Percentiles rank a stretch among this genome's conserved stretches.
phyloP scores from a whole-genome alignment of 2,329 filamentous ascomycete species.

The Teratosphaeria gauchensis region DNA sequence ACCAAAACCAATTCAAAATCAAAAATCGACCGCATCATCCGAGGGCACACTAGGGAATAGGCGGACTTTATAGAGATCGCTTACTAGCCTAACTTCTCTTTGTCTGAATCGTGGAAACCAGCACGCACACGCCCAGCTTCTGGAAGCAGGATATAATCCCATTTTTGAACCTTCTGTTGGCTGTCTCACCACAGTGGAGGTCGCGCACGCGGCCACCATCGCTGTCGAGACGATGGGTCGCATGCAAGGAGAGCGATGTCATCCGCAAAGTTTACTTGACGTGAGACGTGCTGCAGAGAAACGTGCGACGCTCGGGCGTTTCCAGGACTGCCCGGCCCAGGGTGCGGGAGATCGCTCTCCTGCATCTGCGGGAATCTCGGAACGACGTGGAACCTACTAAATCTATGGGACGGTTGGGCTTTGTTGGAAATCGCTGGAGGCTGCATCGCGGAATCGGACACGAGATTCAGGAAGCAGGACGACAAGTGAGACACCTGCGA shows the following conservation, averaged over 20 bases:
- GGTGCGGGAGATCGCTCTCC: background rate
- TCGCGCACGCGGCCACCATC: background rate
- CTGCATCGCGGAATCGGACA: too few species aligned
- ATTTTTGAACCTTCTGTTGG: background rate
- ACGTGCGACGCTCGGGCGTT: background rate
- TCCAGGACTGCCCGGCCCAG: background rate
- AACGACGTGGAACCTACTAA: background rate
- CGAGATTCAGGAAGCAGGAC: too few species aligned
- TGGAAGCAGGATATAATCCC: background rate
- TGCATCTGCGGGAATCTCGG: background rate
- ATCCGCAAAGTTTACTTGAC: background rate
- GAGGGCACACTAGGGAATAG: background rate
- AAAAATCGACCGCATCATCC: background rate
- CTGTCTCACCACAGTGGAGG: background rate
- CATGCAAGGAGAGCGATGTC: background rate
- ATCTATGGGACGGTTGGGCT: too few species aligned
- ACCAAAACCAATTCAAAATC: background rate
- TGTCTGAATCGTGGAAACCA: background rate
- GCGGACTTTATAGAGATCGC: background rate
- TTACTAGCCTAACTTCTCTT: background rate
- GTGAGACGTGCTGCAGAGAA: background rate
- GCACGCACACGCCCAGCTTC: background rate
- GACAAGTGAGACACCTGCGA: too few species aligned
- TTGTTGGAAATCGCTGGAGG: too few species aligned
- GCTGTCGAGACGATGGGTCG: background rate